phyloP scores from a whole-genome alignment of 2,329 filamentous ascomycete genomes.

The Pseudogymnoascus sp. region DNA sequence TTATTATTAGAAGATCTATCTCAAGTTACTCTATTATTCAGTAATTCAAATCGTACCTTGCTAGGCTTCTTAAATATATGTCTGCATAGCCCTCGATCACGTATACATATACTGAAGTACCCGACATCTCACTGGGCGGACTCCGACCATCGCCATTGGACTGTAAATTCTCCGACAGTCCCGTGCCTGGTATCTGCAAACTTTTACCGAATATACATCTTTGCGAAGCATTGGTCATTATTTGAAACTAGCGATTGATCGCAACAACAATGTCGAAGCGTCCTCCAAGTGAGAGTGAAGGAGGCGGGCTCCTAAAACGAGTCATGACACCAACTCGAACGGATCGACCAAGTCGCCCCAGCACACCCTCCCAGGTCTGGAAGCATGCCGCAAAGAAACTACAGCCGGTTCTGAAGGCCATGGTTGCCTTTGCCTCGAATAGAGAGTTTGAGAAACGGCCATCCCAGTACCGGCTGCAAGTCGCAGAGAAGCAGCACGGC shows the following conservation, averaged over 20 bases:
- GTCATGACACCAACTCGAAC: background rate
- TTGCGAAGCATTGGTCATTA: background rate
- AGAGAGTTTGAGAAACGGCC: conserved; percentile 5
- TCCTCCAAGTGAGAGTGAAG: background rate
- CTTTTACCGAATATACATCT: background rate
- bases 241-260: background rate
- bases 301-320: background rate
- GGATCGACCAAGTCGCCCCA: background rate
- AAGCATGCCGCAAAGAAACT: background rate
- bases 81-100: background rate
- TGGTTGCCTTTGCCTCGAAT: background rate
- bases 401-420: background rate
- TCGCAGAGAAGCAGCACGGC: background rate
- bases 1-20: background rate
- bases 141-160: background rate
- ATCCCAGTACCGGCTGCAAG: background rate
- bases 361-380: background rate
- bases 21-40: background rate
- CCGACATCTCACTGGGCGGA: background rate
- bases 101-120: background rate
- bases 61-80: background rate
- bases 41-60: background rate
- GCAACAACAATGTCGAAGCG: background rate
- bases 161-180: background rate
- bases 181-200: background rate